A percentile compares a stretch with the other conserved stretches of the same genome.
Evolutionary conservation across 768 basidiomycete genomes (phyloP).

Genomic region (Sporobolomyces phaffii): DNA sequence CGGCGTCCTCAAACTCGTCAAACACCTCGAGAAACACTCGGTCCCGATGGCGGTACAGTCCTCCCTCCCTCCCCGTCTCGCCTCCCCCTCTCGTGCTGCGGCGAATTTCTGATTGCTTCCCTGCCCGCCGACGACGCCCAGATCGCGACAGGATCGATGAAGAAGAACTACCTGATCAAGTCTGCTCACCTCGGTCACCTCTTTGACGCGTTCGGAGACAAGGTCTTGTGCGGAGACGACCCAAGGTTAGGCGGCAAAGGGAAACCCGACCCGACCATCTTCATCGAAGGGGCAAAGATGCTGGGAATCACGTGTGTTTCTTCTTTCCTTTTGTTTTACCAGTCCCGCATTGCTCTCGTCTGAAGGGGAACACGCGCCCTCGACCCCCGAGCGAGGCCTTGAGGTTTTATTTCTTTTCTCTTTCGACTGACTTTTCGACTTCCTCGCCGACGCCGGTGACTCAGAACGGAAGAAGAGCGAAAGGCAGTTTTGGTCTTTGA

Average conservation of each 20-base stretch:
- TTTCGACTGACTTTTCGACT: no score
- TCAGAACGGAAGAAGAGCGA: constrained; percentile 50
- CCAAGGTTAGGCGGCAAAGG: constrained; percentile 48
- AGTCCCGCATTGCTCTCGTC: no score
- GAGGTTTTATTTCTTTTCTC: no score
- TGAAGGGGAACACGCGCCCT: no score
- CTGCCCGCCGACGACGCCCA: no score
- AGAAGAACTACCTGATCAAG: constrained; percentile 64
- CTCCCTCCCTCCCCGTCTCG: no score
- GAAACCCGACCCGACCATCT: constrained; percentile 80
- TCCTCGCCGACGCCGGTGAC: background rate
- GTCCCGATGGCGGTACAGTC: constrained; percentile 65
- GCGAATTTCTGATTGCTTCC: no score
- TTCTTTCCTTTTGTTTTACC: no score
- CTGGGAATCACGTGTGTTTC: constrained; percentile 47
- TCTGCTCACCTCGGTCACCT: constrained; percentile 58
- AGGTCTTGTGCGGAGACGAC: constrained; percentile 70
- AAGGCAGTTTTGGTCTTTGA: constrained; percentile 70
- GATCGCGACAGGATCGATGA: constrained; percentile 64
- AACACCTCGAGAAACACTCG: constrained; percentile 60
- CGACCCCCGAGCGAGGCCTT: no score
- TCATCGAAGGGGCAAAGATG: constrained; percentile 63
- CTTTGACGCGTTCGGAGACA: constrained; percentile 60
- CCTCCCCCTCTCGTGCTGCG: no score
- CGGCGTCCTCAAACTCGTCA: constrained; percentile 63